Conservation (phyloP, 2,329 filamentous ascomycete species). For the Venturia carpophila region DNA sequence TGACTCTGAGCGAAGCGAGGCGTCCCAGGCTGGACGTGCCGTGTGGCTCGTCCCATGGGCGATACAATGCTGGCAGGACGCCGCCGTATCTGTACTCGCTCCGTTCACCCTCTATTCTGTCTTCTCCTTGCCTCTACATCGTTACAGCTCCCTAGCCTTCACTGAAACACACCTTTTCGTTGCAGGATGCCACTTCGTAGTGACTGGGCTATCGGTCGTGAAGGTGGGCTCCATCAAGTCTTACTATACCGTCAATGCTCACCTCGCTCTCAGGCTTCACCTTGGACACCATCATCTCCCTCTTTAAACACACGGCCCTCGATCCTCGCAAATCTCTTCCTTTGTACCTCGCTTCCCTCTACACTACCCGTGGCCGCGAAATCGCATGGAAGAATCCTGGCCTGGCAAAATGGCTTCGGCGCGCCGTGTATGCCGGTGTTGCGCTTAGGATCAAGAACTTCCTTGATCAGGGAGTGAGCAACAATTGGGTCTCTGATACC, state of each 20-base stretch:
- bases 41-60: background rate
- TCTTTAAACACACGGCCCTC: slow-evolving; percentile 54
- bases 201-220: slow-evolving; percentile 32
- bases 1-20: background rate
- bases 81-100: background rate
- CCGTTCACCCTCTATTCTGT: background rate
- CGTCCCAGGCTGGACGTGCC: background rate
- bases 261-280: slow-evolving; percentile 39
- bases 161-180: background rate
- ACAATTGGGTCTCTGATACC: slow-evolving; percentile 45
- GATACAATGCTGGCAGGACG: background rate
- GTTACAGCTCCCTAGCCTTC: background rate
- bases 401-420: slow-evolving; percentile 46
- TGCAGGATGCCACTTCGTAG: slow-evolving; percentile 32
- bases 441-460: slow-evolving; percentile 42
- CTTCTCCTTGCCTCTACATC: background rate
- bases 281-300: slow-evolving; percentile 50
- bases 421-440: slow-evolving; percentile 47
- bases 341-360: slow-evolving; percentile 54
- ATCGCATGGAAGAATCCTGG: slow-evolving; percentile 41
- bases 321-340: slow-evolving; percentile 59
- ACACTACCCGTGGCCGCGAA: slow-evolving; percentile 54
- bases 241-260: background rate
- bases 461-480: slow-evolving; percentile 44
- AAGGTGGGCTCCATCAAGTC: slow-evolving; percentile 26